These are phyloP conservation scores for Spathaspora sp. DNA, from an alignment of 805 yeast species.

Conservation along the genomic window DNA sequence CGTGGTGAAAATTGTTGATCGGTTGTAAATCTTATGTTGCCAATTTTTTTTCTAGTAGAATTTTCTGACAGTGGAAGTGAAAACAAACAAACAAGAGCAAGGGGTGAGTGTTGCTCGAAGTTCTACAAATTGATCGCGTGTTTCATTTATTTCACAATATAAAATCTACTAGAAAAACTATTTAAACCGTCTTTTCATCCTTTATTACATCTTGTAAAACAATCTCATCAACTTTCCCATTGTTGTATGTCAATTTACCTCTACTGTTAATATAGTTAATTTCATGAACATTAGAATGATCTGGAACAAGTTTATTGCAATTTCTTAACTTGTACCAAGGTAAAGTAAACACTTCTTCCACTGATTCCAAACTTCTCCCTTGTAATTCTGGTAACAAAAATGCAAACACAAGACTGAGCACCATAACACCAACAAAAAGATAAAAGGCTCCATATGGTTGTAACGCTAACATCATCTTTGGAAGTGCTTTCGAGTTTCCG, in stretches of 20 bases:
- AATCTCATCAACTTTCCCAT: background rate
- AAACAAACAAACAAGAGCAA: too few relatives aligned
- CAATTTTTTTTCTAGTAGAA: too few relatives aligned
- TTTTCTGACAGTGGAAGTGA: too few relatives aligned
- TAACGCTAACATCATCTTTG: conserved; percentile 44
- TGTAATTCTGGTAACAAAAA: conserved; percentile 46
- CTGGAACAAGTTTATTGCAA: conserved; percentile 50
- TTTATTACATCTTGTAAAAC: background rate
- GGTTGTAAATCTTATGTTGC: background rate
- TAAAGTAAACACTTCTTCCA: conserved; percentile 46
- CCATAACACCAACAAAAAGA: conserved; percentile 42
- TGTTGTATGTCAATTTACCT: conserved; percentile 6
- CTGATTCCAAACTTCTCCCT: conserved; percentile 45
- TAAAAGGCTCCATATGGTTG: conserved; percentile 47
- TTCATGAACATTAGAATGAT: conserved; percentile 38
- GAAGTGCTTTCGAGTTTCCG: conserved; percentile 51
- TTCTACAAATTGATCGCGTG: too few relatives aligned
- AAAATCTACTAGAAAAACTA: background rate
- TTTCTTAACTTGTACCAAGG: conserved; percentile 54
- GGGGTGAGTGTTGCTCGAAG: background rate
- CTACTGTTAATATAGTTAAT: conserved; percentile 13
- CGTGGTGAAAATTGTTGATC: background rate
- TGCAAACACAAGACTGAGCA: conserved; percentile 37
- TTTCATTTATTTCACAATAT: too few relatives aligned
- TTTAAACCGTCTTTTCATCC: background rate